Evolutionary conservation across 1,139 yeast genomes (phyloP), one percentile per base, ranked within the genome.

Genomic region (Pichia sorboxylosa): DNA sequence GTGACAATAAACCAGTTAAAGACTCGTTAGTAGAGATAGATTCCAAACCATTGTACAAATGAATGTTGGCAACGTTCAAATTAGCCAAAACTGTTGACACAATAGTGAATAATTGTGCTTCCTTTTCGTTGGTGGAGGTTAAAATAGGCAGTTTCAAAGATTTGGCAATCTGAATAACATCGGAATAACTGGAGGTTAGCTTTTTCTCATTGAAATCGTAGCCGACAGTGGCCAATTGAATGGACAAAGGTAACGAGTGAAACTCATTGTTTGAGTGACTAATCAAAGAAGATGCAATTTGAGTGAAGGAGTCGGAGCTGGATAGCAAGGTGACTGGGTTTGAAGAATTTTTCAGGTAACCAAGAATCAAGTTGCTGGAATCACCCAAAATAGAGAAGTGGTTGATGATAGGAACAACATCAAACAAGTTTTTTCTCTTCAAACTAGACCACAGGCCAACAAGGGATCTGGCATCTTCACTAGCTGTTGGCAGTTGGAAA

Each of bases 351-450:
- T 63, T 60, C 44, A 75, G 59, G 58, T 76, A 85, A 17, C 96
- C 97, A 36, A 82, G 62, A 33, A 90, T 64, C 26, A 83, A 71
- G 44, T 74, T 69, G 29, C 90, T 82, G 21, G 95, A 93, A 45
- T 96, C 97, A 2, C 80, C 64, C 53, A 95, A 72, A 30, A 83
- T 71, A 52, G 85, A 85, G 39, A 84, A 66, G 48, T 65, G 63
- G 53, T 67, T 66, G 47, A 71, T 58, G 36, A 62, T 63, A 28
- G 84, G 87, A 34, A 71, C 71, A 27, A 55, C 58, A 13, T 78
- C 80, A 33, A 58, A 54, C 8, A 72, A 63, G 49, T 79, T 79
- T 32, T 52, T 51, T 46, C 75, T 61, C 38, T 63, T 59, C 49
- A 68, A 68, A 28, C 62, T 59, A 30, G 68, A 54, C 94, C 94